phyloP scores from a whole-genome alignment of 148 eudicot genomes.

The Polygonum maritimum region DNA sequence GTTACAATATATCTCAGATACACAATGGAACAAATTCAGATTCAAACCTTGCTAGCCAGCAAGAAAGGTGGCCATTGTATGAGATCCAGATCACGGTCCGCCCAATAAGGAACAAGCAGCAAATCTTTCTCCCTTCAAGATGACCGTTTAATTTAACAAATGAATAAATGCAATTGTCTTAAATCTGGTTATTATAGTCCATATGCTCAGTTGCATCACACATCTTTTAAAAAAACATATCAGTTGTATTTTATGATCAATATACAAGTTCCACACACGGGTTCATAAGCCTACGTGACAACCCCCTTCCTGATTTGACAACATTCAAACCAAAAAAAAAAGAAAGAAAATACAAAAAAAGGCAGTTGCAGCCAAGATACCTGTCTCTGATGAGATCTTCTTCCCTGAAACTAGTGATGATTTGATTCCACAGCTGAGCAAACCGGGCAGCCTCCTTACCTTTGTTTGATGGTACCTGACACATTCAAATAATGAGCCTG shows the following conservation, averaged over 20 bases:
- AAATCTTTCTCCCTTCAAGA: conserved; percentile 75
- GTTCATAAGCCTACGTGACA: no score
- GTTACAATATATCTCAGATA: not conserved
- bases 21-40: not conserved
- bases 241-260: no score
- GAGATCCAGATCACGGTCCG: conserved; percentile 72
- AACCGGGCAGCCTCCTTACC: conserved; percentile 30
- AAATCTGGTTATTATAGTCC: not conserved
- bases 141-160: not conserved
- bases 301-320: not conserved
- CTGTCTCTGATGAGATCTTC: conserved; percentile 14
- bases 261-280: no score
- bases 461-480: conserved; percentile 55
- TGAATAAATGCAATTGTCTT: not conserved
- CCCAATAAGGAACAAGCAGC: conserved; percentile 95
- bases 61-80: conserved; percentile 98
- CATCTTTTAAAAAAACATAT: no score
- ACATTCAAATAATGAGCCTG: conserved; percentile 8
- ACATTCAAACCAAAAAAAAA: not conserved
- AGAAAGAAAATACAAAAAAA: not conserved
- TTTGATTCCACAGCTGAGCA: conserved; percentile 16
- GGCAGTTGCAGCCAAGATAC: not conserved
- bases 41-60: conserved; percentile 59
- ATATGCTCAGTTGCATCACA: not conserved
- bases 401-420: conserved; percentile 13